These are phyloP conservation scores for Mortierella antarctica DNA, from an alignment of 192 early-diverging fungal species.

Conservation along the genomic window DNA sequence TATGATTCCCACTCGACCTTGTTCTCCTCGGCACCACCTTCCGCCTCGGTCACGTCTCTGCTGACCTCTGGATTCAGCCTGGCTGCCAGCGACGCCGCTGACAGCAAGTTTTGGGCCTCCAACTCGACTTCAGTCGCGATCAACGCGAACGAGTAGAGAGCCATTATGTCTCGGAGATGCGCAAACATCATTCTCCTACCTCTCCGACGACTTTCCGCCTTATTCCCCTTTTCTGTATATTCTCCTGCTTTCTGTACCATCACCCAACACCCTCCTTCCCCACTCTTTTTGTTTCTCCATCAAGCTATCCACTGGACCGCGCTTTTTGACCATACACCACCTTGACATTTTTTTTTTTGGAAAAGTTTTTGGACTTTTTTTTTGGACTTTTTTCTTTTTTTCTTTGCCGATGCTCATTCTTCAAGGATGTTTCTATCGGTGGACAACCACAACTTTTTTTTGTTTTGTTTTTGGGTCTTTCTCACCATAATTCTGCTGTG, in stretches of 20 bases:
- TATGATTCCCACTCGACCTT: background rate
- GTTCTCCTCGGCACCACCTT: constrained; percentile 5
- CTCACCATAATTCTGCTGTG: constrained; percentile 23
- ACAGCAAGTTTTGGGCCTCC: constrained; percentile 37
- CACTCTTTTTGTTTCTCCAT: background rate
- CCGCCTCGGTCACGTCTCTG: constrained; percentile 2
- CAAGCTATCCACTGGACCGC: background rate
- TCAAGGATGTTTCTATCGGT: background rate
- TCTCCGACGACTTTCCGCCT: constrained; percentile 4
- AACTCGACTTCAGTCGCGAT: constrained; percentile 20
- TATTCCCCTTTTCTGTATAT: constrained; percentile 5
- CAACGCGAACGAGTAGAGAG: constrained; percentile 33
- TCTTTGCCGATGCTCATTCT: constrained; percentile 5
- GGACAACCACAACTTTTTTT: background rate
- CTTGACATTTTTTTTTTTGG: constrained; percentile 16
- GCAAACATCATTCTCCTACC: constrained; percentile 5
- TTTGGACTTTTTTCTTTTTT: constrained; percentile 11
- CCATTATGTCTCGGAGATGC: constrained; percentile 2
- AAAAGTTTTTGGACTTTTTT: background rate
- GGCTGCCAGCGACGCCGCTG: constrained; percentile 7
- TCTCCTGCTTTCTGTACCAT: constrained; percentile 8
- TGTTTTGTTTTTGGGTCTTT: constrained; percentile 19
- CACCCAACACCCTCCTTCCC: constrained; percentile 9
- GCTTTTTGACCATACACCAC: background rate
- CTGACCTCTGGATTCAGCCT: constrained; percentile 10